A percentile compares a stretch with the other conserved stretches of the same genome.
Evolutionary conservation across 2,329 filamentous ascomycete genomes (phyloP).

Genomic region (Ceratocystis destructans): DNA sequence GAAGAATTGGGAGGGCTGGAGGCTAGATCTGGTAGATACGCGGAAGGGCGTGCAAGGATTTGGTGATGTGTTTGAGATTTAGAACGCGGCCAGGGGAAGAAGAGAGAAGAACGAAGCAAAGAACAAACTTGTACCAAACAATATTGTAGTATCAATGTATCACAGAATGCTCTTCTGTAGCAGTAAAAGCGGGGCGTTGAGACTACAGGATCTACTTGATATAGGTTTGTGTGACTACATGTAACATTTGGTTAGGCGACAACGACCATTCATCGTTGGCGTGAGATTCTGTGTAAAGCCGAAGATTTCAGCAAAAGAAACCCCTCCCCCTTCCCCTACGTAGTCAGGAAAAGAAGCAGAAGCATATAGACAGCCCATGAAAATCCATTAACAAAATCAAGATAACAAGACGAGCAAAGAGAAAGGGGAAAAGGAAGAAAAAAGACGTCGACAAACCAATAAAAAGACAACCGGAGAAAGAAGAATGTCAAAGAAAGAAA

Average conservation of each 20-base stretch:
- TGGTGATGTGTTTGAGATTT: constrained; percentile 53
- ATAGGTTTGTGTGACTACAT: no score
- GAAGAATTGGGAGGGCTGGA: constrained; percentile 55
- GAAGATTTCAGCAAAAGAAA: not conserved
- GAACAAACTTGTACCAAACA: not conserved
- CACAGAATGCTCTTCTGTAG: no score
- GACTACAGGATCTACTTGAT: no score
- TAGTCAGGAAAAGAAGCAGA: not conserved
- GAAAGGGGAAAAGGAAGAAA: constrained; percentile 1
- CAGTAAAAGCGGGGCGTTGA: no score
- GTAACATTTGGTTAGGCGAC: no score
- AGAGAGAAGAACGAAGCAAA: not conserved
- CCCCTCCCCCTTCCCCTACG: not conserved
- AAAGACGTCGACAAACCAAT: not conserved
- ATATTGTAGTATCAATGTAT: no score
- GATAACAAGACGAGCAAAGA: not conserved
- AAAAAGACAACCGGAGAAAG: not conserved
- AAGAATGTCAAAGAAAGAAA: not conserved
- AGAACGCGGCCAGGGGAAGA: constrained; percentile 3
- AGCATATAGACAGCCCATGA: not conserved
- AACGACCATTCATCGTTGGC: no score
- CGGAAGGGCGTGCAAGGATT: constrained; percentile 44
- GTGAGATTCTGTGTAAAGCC: not conserved
- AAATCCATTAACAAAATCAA: not conserved
- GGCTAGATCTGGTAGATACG: constrained; percentile 49